Evolutionary conservation across 2,329 filamentous ascomycete genomes (phyloP).

Genomic region (Sclerotinia borealis): DNA sequence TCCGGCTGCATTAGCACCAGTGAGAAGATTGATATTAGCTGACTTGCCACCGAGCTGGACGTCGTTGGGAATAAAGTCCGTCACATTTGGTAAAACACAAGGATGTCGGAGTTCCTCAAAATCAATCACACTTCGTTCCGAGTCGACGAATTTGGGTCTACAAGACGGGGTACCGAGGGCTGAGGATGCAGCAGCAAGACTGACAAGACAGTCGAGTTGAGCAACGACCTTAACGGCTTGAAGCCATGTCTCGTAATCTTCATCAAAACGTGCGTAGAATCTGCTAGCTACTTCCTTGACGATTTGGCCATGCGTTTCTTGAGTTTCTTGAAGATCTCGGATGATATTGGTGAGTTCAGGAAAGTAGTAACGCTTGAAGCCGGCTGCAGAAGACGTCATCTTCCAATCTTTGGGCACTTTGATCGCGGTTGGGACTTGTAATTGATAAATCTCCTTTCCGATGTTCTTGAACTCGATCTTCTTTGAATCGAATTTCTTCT

Average conservation of each 20-base stretch:
- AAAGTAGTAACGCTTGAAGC: constrained; percentile 92
- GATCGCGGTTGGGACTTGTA: constrained; percentile 78
- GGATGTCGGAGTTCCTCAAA: constrained; percentile 91
- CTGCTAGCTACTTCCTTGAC: constrained; percentile 77
- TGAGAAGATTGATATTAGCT: constrained; percentile 83
- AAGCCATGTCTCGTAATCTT: constrained; percentile 79
- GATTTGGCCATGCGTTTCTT: constrained; percentile 88
- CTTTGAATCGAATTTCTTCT: constrained; percentile 67
- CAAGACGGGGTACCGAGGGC: constrained; percentile 82
- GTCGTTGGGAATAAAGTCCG: constrained; percentile 95
- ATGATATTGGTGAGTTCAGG: constrained; percentile 76
- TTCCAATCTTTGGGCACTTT: constrained; percentile 86
- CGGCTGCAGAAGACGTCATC: constrained; percentile 90
- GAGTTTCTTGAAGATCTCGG: constrained; percentile 82
- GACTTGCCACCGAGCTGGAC: constrained; percentile 75
- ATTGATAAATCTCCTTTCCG: constrained; percentile 94
- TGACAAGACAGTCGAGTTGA: constrained; percentile 91
- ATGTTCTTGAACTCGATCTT: constrained; percentile 71
- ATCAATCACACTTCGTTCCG: constrained; percentile 79
- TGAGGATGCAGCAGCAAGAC: constrained; percentile 80
- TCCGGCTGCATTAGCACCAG: constrained; percentile 92
- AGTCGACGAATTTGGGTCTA: constrained; percentile 79
- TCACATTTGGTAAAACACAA: constrained; percentile 83
- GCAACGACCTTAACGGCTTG: constrained; percentile 83
- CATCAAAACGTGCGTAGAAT: constrained; percentile 83